Base-by-base conservation (phyloP, 805 yeast genomes). In the Zygosaccharomyces siamensis region DNA sequence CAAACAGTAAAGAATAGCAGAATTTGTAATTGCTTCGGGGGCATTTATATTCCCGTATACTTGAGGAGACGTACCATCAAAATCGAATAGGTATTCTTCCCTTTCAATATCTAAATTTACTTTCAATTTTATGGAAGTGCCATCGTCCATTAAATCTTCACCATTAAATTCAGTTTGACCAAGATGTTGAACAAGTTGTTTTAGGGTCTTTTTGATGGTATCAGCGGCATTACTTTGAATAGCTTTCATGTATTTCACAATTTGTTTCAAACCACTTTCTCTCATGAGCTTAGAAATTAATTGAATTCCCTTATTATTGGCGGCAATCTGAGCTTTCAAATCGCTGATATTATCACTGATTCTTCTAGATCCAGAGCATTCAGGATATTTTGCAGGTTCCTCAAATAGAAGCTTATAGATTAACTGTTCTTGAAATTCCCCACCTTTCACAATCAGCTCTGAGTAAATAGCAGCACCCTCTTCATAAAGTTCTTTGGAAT, bases 401-500 rank as follows among this genome's bases (percentile, higher is more conserved):
- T 75, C 77, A 37, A 83, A 72, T 46, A 92, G 70, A 20, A 84
- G 61, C 44, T 78, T 73, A 11, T 80, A 76, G 46, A 90, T 79
- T 7, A 80, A 76, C 11, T 74, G 84, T 54, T 86, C 89, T 60
- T 89, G 89, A 63, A 90, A 90, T 38, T 69, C 71, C 2, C 95
- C 95, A 46, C 77, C 71, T 28, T 74, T 68, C 6, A 89, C 92
- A 12, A 92, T 73, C 50, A 86, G 74, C 62, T 84, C 90, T 1
- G 93, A 83, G 59, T 80, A 77, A 31, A 92, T 89, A 3, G 87
- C 80, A 2, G 96, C 97, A 40, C 97, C 98, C 68, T 90, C 97
- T 62, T 90, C 90, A 74, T 81, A 84, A 36, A 92, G 69, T 50
- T 82, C 81, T 59, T 83, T 87, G 2, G 97, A 88, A 61, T 85